Evolutionary conservation across 768 basidiomycete species (phyloP), one percentile per base, ranked within the genome.

Genomic region (Pholiota molesta): DNA sequence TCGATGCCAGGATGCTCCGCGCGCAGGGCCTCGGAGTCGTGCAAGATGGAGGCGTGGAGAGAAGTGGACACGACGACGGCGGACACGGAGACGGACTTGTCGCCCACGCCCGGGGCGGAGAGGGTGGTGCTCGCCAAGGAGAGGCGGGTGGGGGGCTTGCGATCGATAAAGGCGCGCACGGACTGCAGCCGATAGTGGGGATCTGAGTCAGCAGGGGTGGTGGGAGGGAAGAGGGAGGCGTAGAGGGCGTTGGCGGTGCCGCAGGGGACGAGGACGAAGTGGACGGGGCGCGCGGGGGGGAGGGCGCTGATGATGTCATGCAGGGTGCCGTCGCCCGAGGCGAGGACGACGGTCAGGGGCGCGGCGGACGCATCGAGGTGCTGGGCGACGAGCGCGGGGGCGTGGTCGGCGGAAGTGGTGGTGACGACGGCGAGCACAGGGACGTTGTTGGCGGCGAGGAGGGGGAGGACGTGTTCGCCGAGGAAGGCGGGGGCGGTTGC

Each of bases 241-340:
- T 90, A 95, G 35, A 97, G 80, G 0, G 97, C 97, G 72, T 99
- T 98, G 45, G 95, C 95, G n/a, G 95, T 97, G 26, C 95, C 95
- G 54, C 84, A 84, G 4, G 95, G 94, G 47, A 92, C 73, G 52
- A 83, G 81, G 17, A 78, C 86, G 62, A 89, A 77, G 35, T 68
- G 69, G 59, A 88, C 66, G 62, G 21, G 60, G 61, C 3, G 60
- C 53, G 68, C 65, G 23, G 70, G 69, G 39, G 78, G 73, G 35
- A 93, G 70, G 11, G 80, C 80, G 63, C 90, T 91, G 70, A 95
- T 80, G 64, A 97, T 84, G 68, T 99, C 95, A 72, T 97, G 93
- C 40, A 95, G 78, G 0, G 95, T 97, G 17, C 96, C 96, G 73
- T 99, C 96, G 8, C 96, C 96, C 5, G 95, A 94, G 16, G 83